These are phyloP conservation scores for Ceraceosorus bombacis DNA, from an alignment of 1,284 basidiomycete genomes.

Conservation along the genomic window DNA sequence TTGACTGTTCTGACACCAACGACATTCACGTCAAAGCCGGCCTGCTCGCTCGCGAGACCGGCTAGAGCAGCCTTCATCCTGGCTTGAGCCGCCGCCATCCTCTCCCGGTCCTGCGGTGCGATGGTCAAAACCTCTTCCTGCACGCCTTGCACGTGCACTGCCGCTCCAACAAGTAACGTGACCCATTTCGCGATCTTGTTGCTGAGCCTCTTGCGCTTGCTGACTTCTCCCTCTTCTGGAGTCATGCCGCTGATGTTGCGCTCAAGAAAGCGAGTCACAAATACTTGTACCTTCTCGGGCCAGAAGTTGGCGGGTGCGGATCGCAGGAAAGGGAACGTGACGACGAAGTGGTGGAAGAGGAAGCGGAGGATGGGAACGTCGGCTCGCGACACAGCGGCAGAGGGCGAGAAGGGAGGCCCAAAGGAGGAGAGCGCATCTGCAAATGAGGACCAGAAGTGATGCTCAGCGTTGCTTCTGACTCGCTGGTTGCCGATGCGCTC, in stretches of 20 bases:
- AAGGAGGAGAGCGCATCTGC: constrained; percentile 41
- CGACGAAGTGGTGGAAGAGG: constrained; percentile 45
- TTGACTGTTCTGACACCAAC: constrained; percentile 36
- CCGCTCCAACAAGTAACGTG: constrained; percentile 36
- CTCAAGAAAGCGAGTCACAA: constrained; percentile 40
- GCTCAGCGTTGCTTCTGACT: too few relatives aligned
- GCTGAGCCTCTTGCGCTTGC: constrained; percentile 28
- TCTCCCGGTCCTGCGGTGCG: constrained; percentile 27
- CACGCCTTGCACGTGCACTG: constrained; percentile 26
- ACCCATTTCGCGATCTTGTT: constrained; percentile 32
- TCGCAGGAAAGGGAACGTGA: constrained; percentile 45
- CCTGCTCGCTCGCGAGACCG: constrained; percentile 1
- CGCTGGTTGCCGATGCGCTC: background rate
- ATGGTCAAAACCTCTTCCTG: constrained; percentile 44
- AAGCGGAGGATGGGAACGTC: constrained; percentile 42
- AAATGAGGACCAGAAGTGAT: background rate
- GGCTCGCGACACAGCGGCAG: constrained; percentile 19
- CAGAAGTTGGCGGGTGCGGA: constrained; percentile 46
- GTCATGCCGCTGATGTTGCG: constrained; percentile 35
- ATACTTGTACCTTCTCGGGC: constrained; percentile 45
- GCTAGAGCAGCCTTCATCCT: constrained; percentile 25
- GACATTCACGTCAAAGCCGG: constrained; percentile 40
- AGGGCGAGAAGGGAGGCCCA: constrained; percentile 44
- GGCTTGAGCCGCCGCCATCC: constrained; percentile 31
- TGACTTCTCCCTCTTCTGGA: constrained; percentile 29